These are phyloP conservation scores for Pleurotus djamor DNA, from an alignment of 768 basidiomycete genomes.

Conservation along the genomic window DNA sequence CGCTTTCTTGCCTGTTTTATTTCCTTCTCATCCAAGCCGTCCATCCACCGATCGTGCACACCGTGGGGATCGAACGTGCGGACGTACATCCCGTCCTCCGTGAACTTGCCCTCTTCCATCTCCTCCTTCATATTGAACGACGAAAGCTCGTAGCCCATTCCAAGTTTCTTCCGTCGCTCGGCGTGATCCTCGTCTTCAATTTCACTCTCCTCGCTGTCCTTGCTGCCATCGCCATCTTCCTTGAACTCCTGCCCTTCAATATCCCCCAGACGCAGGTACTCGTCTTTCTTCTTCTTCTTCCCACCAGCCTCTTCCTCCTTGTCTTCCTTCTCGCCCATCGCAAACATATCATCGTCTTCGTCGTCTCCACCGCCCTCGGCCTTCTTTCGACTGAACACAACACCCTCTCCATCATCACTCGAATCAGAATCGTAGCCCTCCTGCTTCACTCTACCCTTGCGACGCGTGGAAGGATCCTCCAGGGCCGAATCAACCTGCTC, in stretches of 20 bases:
- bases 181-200: slow-evolving; percentile 79
- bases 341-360: slow-evolving; percentile 82
- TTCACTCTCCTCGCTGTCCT: slow-evolving; percentile 38
- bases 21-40: slow-evolving; percentile 79
- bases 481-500: slow-evolving; percentile 77
- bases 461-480: slow-evolving; percentile 58
- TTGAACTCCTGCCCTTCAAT: slow-evolving; percentile 97
- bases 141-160: slow-evolving; percentile 92
- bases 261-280: slow-evolving; percentile 85
- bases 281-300: slow-evolving; percentile 59
- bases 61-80: slow-evolving; percentile 87
- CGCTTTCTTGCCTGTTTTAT: slow-evolving; percentile 79
- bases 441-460: slow-evolving; percentile 75
- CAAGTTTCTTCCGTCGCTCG: slow-evolving; percentile 70
- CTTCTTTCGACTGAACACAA: slow-evolving; percentile 78
- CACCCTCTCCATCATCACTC: slow-evolving; percentile 93
- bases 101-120: slow-evolving; percentile 98
- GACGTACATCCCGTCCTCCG: slow-evolving; percentile 87
- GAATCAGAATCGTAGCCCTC: slow-evolving; percentile 95
- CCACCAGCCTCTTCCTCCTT: slow-evolving; percentile 35
- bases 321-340: slow-evolving; percentile 58
- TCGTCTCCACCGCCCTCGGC: slow-evolving; percentile 46
- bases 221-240: slow-evolving; percentile 38
- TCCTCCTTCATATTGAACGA: slow-evolving; percentile 99
- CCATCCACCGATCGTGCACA: slow-evolving; percentile 95